phyloP scores from a whole-genome alignment of 2,329 filamentous ascomycete species.

The Colletotrichum sp. region DNA sequence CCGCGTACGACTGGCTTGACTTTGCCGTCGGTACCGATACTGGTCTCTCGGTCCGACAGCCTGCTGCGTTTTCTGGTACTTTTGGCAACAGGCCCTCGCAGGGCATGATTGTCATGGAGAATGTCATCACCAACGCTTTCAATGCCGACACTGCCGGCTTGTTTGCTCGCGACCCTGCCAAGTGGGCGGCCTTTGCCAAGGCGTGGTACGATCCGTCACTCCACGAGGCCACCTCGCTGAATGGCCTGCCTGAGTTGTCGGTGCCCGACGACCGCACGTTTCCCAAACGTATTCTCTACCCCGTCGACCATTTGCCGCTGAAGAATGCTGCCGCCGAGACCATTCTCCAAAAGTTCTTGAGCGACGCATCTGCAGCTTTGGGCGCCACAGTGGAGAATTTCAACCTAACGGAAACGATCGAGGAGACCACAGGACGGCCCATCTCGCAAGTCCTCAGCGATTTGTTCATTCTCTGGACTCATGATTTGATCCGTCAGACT shows the following conservation, averaged over 20 bases:
- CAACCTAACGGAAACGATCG: constrained; percentile 36
- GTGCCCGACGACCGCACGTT: constrained; percentile 37
- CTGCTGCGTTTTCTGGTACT: constrained; percentile 30
- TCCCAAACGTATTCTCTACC: constrained; percentile 43
- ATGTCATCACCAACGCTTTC: constrained; percentile 28
- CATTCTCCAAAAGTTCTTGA: constrained; percentile 40
- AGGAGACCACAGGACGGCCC: background rate
- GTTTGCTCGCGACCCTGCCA: constrained; percentile 26
- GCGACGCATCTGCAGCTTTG: constrained; percentile 37
- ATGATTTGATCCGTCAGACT: background rate
- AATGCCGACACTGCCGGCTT: constrained; percentile 32
- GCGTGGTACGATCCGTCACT: constrained; percentile 40
- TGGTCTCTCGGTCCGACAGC: constrained; percentile 29
- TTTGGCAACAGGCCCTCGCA: constrained; percentile 33
- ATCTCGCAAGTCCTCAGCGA: background rate
- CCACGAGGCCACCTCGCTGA: constrained; percentile 37
- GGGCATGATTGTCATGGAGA: constrained; percentile 26
- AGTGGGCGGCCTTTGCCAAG: constrained; percentile 40
- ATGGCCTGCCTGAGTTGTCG: constrained; percentile 37
- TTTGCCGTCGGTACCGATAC: constrained; percentile 26
- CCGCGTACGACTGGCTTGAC: constrained; percentile 34
- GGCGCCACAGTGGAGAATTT: constrained; percentile 40
- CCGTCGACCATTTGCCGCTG: constrained; percentile 38
- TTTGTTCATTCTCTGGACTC: background rate
- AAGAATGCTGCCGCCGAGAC: background rate